Evolutionary conservation across 1,284 basidiomycete species (phyloP), one percentile per base, ranked within the genome.

Genomic region (Schizophyllum amplum): DNA sequence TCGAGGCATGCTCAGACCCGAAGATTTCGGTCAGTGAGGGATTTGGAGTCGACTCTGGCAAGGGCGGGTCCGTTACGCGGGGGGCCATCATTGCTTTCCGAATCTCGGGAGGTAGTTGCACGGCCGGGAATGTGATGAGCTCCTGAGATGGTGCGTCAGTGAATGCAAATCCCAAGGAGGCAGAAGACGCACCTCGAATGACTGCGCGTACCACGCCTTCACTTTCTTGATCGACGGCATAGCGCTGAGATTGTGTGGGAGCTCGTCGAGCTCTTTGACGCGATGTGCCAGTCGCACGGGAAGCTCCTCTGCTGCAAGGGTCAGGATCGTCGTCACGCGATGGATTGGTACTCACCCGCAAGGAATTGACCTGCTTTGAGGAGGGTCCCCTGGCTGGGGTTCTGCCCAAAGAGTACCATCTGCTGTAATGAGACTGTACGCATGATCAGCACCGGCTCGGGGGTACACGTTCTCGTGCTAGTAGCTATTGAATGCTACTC

Each of bases 151-250:
- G 26, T 2, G 48, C 25, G 52, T 51, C 56, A 42, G 24, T n/a
- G 24, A 48, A 2, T 46, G 42, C 33, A 42, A 47, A 54, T 7
- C 54, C 51, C 55, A 52, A 23, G 46, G 21, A 33, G 21, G 27
- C n/a, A n/a, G n/a, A 24, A 50, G 27, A 75, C 83, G 60, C 56
- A 94, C 94, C 80, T 98, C 92, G 67, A 99, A 99, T 17, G 92
- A 95, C 75, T 99, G 93, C 0, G 95, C 96, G 69, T 99, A 99
- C 96, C 96, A 99, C 68, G 97, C 88, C 76, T 96, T 96, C 62
- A 99, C 96, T 68, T 92, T 94, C 62, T 89, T 84, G 63, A 99
- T 98, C 52, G 90, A 92, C 0, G 90, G 86, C 95, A 97, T 98
- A 58, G 86, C 83, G 66, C 87, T 88, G 59, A 99, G 79, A 55